Evolutionary conservation across 305 asterid species (phyloP), one percentile per base, ranked within the genome.

Genomic region (Rubia tinctorum): DNA sequence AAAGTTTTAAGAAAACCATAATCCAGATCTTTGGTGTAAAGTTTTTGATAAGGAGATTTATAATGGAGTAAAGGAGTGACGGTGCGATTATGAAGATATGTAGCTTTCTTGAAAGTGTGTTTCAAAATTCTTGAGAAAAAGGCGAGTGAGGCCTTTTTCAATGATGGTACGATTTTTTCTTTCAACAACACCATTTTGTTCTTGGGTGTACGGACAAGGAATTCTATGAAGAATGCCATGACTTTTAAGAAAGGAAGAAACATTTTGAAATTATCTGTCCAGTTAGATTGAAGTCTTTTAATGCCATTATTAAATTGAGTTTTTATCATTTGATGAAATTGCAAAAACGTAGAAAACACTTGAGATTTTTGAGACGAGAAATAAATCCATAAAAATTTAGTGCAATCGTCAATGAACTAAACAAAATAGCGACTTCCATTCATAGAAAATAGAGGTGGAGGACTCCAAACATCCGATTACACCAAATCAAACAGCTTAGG

Each of bases 321-420:
- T 44, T 44, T 44, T 12, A 44, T 44, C 49, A 44, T 44, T 44
- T 44, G 8, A 8, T 44, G 49, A 44, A 44, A 44, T 7, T 44
- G 49, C 49, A 44, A 12, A 44, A 44, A 44, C 0, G 49, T 20
- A 9, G 34, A 25, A 59, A 59, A 59, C 65, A 59, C 65, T 17
- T 59, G 17, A n/a, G 65, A 59, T 59, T 59, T 59, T 20, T 59
- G 65, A 25, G 65, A 59, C 65, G 5, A 59, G 17, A 59, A 59
- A 59, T 44, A 44, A 44, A 44, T 44, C 49, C 49, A 44, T 14
- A 44, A 12, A 44, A 44, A 44, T 44, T 44, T 44, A 44, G 49
- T 44, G 49, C 49, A 44, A 44, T 44, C 49, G 12, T 44, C n/a
- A n/a, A n/a, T n/a, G n/a, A n/a, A n/a, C n/a, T n/a, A n/a, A n/a